These are phyloP conservation scores for Plantago coronopus DNA, from an alignment of 305 asterid genomes.

Conservation along the genomic window DNA sequence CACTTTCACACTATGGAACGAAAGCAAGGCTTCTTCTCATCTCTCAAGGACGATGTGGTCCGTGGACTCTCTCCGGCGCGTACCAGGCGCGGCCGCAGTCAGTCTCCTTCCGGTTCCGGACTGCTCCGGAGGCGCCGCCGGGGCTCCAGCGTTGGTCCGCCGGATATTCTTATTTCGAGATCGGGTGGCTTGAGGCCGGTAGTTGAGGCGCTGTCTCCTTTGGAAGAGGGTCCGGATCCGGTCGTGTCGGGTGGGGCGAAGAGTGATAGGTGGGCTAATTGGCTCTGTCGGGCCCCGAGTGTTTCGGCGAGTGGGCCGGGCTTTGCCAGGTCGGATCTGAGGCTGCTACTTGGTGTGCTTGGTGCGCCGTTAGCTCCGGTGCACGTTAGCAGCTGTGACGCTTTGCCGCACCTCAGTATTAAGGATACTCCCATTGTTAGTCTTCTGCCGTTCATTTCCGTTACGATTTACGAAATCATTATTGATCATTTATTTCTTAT, in stretches of 20 bases:
- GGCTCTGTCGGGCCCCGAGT: constrained; percentile 77
- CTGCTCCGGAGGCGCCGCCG: constrained; percentile 44
- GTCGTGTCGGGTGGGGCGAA: constrained; percentile 54
- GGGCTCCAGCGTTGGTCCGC: constrained; percentile 35
- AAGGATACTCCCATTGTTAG: constrained; percentile 91
- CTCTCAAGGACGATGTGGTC: constrained; percentile 64
- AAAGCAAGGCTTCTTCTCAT: constrained; percentile 67
- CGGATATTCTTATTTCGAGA: constrained; percentile 49
- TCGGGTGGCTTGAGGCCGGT: constrained; percentile 66
- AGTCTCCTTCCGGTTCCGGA: constrained; percentile 54
- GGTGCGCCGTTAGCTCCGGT: constrained; percentile 94
- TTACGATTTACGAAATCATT: background rate
- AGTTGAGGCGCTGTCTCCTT: constrained; percentile 62
- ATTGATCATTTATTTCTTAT: background rate
- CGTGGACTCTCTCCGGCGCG: constrained; percentile 76
- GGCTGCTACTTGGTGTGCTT: constrained; percentile 83
- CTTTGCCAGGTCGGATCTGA: constrained; percentile 73
- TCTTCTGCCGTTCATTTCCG: constrained; percentile 12
- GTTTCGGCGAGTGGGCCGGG: constrained; percentile 50
- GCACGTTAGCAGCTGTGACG: constrained; percentile 70
- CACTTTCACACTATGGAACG: constrained; percentile 47
- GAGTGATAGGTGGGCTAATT: constrained; percentile 67
- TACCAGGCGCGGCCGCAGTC: constrained; percentile 52
- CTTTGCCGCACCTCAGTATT: constrained; percentile 77
- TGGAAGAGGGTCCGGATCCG: constrained; percentile 95